Base-by-base conservation (phyloP, 768 basidiomycete species). In the Boletus sp. region DNA sequence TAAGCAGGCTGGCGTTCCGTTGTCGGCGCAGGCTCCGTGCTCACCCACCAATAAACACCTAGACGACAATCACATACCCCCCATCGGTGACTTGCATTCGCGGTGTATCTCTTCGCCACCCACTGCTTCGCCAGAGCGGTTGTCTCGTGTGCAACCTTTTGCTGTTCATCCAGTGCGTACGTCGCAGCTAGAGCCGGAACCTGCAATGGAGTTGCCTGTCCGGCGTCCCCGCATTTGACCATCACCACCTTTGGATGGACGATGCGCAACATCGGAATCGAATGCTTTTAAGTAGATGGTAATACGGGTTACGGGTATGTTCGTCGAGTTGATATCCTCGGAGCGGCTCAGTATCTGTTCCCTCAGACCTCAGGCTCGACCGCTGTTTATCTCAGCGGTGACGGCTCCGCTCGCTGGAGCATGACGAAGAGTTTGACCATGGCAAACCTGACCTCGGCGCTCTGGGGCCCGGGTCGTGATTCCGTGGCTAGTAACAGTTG, bases 181-280 rank as follows among this genome's bases (percentile, higher is more conserved):
- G 5, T 65, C 62, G 1, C 70, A 70, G 33, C 55, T 72, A 7
- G 71, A 67, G 40, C 70, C 70, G 15, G 61, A 72, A 46, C 71
- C 71, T 37, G 60, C 57, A 3, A 72, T 70, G 70, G 69, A 70
- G 37, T 38, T 70, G 1, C 63, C 66, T 30, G 53, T 48, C 6
- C 63, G 64, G 25, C 54, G 39, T 40, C 10, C 40, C 11, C 43
- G 52, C 10, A 13, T 40, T 7, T 48, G 17, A 40, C 17, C 9
- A 32, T 40, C 32, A 6, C 30, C 33, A 7, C 13, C 7, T 25
- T 14, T 23, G 23, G 15, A 13, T 7, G 5, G 17, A 4, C 7
- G 15, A 10, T 46, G 32, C n/a, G 25, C 34, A 15, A 21, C 46
- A 23, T 23, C 21, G 17, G 17, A 7, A 25, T 23, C 21, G 13